Conservation (phyloP, 257 asterid genomes). For the Verbascum thapsus region DNA sequence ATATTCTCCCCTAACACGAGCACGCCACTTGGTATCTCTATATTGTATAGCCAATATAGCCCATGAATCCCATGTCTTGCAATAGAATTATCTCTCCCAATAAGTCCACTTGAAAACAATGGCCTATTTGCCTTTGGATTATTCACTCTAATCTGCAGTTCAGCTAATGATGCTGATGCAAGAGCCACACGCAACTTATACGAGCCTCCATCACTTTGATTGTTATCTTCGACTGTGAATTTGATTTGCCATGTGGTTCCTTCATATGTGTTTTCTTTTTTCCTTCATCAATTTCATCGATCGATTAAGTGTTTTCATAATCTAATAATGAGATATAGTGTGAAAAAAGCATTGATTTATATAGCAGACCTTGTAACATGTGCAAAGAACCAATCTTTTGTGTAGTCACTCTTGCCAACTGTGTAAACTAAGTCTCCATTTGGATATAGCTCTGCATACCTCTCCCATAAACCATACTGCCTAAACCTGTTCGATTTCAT, state of each 20-base stretch:
- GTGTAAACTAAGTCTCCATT: constrained; percentile 66
- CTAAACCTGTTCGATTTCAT: constrained; percentile 62
- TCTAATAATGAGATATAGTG: too few species aligned
- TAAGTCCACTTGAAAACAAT: constrained; percentile 60
- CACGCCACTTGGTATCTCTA: constrained; percentile 38
- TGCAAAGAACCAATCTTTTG: constrained; percentile 77
- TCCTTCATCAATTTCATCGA: constrained; percentile 55
- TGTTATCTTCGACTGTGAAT: constrained; percentile 46
- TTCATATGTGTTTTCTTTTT: constrained; percentile 43
- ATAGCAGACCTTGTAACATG: constrained; percentile 57
- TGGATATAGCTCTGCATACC: constrained; percentile 71
- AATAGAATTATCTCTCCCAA: constrained; percentile 75
- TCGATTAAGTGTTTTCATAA: too few species aligned
- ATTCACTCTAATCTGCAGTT: constrained; percentile 80
- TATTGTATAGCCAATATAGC: constrained; percentile 57
- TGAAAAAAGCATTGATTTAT: too few species aligned
- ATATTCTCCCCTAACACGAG: constrained; percentile 58
- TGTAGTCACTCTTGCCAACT: constrained; percentile 64
- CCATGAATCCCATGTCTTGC: constrained; percentile 86
- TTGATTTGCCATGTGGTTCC: constrained; percentile 79
- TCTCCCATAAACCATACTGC: constrained; percentile 90
- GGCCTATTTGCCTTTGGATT: constrained; percentile 48
- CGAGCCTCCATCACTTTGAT: constrained; percentile 36
- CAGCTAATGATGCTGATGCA: constrained; percentile 62
- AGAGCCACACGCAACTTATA: constrained; percentile 69